Percentiles rank a stretch among this genome's conserved stretches.
Conservation (phyloP, 2,329 filamentous ascomycete genomes). For the Fusarium sp. region DNA sequence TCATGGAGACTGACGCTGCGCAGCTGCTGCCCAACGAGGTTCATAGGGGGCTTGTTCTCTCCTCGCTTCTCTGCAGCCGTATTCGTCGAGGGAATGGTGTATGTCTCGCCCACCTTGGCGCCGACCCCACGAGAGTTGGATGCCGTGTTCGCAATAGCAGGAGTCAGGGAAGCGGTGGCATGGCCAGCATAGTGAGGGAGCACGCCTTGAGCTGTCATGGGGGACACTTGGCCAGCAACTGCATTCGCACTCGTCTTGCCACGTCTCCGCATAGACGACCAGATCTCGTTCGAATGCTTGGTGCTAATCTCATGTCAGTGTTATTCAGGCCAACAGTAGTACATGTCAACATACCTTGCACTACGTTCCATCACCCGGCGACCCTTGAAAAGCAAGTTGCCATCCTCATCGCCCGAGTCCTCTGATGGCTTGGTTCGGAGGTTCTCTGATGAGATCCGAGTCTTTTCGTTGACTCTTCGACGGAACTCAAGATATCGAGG, state of each 20-base stretch:
- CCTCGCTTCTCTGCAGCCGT: slow-evolving; percentile 50
- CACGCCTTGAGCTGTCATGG: slow-evolving; percentile 64
- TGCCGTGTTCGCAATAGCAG: slow-evolving; percentile 54
- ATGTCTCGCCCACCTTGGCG: slow-evolving; percentile 41
- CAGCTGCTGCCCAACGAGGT: slow-evolving; percentile 28
- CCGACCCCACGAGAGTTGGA: slow-evolving; percentile 45
- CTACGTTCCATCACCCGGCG: slow-evolving; percentile 43
- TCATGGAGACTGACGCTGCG: slow-evolving; percentile 26
- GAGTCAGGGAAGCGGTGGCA: slow-evolving; percentile 62
- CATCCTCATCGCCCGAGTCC: slow-evolving; percentile 46
- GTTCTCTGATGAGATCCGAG: slow-evolving; percentile 18
- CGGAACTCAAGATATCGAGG: slow-evolving; percentile 44
- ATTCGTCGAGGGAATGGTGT: slow-evolving; percentile 29
- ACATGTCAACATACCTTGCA: slow-evolving; percentile 44
- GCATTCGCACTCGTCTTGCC: slow-evolving; percentile 59
- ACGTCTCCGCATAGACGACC: slow-evolving; percentile 63
- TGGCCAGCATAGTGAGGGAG: slow-evolving; percentile 64
- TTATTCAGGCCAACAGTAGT: not conserved
- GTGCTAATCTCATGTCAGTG: slow-evolving; percentile 44
- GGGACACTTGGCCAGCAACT: slow-evolving; percentile 61
- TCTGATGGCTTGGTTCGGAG: slow-evolving; percentile 19
- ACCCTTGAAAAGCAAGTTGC: slow-evolving; percentile 52
- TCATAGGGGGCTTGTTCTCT: slow-evolving; percentile 57
- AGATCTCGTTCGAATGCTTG: slow-evolving; percentile 57
- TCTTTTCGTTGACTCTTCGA: slow-evolving; percentile 24